Conservation (phyloP, 768 basidiomycete genomes). For the Amanita exitialis region DNA sequence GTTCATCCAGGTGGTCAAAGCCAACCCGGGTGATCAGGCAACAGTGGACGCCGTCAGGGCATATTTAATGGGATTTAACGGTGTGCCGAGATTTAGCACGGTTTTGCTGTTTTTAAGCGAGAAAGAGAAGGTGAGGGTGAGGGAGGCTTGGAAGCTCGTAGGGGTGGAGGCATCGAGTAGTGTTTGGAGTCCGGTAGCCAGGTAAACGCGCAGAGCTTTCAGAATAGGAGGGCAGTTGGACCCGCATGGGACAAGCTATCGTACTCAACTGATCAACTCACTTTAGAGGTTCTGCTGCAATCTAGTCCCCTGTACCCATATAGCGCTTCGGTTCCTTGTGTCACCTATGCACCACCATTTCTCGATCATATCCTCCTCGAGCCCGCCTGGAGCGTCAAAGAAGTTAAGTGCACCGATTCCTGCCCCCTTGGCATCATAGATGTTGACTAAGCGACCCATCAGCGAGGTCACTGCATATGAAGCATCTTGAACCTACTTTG, state of each 20-base stretch:
- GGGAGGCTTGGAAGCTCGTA: conserved; percentile 34
- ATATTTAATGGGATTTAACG: conserved; percentile 44
- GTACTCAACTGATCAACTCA: background rate
- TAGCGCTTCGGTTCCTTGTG: conserved; percentile 44
- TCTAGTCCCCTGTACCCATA: conserved; percentile 71
- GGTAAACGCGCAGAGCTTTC: background rate
- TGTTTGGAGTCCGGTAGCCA: conserved; percentile 13
- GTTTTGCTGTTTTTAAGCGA: conserved; percentile 52
- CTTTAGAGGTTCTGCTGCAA: background rate
- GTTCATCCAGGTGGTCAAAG: conserved; percentile 26
- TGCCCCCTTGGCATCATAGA: conserved; percentile 29
- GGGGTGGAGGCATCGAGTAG: conserved; percentile 17
- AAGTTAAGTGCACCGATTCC: conserved; percentile 67
- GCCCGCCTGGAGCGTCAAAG: conserved; percentile 25
- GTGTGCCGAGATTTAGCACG: conserved; percentile 53
- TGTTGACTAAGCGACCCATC: conserved; percentile 23
- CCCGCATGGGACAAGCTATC: background rate
- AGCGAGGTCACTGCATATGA: conserved; percentile 1
- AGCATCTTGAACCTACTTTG: conserved; percentile 37
- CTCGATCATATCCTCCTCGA: conserved; percentile 51
- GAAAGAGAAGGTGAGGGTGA: conserved; percentile 39
- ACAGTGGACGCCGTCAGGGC: conserved; percentile 19
- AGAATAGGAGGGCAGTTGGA: too few species aligned
- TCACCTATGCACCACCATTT: conserved; percentile 91
- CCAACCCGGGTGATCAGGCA: conserved; percentile 8